phyloP scores from a whole-genome alignment of 257 asterid genomes.

The Mentha longifolia region DNA sequence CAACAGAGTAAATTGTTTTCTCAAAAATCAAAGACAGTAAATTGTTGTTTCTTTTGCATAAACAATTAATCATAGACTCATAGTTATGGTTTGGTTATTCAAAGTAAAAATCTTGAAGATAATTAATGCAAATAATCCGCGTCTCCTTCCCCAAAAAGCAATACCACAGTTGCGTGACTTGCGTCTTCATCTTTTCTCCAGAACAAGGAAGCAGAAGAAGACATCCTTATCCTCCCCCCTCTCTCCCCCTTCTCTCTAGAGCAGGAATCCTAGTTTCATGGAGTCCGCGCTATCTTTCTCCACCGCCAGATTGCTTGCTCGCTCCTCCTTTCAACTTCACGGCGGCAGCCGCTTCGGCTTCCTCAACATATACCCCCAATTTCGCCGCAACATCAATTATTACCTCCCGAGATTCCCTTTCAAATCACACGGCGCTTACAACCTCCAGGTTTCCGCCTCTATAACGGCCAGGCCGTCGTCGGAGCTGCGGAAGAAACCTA shows the following conservation, averaged over 20 bases:
- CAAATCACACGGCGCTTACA: conserved; percentile 35
- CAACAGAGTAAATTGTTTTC: no score
- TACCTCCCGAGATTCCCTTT: conserved; percentile 40
- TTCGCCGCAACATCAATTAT: conserved; percentile 46
- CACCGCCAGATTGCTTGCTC: conserved; percentile 44
- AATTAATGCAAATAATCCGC: background rate
- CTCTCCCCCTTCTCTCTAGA: background rate
- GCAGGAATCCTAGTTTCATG: conserved; percentile 30
- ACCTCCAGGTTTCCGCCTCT: conserved; percentile 55
- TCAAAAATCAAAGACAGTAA: no score
- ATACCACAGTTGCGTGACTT: background rate
- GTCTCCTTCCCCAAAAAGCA: conserved; percentile 25
- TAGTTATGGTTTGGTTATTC: no score
- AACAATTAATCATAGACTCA: no score
- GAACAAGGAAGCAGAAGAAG: no score
- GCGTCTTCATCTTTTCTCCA: background rate
- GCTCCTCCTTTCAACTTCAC: conserved; percentile 44
- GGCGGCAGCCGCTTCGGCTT: conserved; percentile 44
- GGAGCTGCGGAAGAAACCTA: conserved; percentile 59
- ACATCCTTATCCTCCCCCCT: background rate
- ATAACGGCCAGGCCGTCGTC: conserved; percentile 89
- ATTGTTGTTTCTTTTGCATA: no score
- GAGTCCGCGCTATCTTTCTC: conserved; percentile 43
- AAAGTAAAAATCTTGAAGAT: no score
- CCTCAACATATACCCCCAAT: conserved; percentile 44